phyloP scores from a whole-genome alignment of 1,139 yeast genomes.

The Arxiozyma bovina region DNA sequence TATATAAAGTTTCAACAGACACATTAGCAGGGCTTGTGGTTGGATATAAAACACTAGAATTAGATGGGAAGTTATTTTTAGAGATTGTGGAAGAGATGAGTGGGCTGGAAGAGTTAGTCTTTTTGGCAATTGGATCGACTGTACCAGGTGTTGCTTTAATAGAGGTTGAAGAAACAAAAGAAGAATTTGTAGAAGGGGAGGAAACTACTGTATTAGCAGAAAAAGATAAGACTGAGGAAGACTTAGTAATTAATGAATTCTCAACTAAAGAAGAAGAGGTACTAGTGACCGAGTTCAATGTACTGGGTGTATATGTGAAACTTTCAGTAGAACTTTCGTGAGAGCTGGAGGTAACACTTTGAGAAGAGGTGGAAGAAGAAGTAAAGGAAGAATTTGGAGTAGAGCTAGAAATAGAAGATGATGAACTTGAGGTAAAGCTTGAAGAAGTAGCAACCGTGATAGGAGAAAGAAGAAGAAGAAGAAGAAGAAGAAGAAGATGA shows the following conservation, averaged over 20 bases:
- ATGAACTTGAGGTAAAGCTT: background rate
- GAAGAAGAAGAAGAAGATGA: background rate
- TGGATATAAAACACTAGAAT: background rate
- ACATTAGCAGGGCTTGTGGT: slow-evolving; percentile 8
- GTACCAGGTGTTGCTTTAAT: background rate
- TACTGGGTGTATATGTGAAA: background rate
- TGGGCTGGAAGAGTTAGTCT: background rate
- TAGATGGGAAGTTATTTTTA: background rate
- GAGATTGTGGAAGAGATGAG: background rate
- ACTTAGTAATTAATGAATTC: too few species aligned
- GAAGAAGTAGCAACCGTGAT: background rate
- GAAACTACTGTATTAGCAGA: background rate
- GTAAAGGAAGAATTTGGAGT: background rate
- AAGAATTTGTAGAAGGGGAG: background rate
- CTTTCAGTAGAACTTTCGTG: background rate
- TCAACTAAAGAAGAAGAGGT: background rate
- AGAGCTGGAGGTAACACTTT: background rate
- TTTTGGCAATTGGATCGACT: background rate
- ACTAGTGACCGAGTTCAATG: background rate
- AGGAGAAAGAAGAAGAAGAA: background rate
- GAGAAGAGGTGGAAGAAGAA: background rate
- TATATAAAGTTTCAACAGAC: slow-evolving; percentile 4
- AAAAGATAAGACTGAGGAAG: background rate
- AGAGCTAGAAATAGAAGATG: background rate
- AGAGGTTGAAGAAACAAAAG: background rate